A percentile compares a stretch with the other conserved stretches of the same genome.
These are phyloP conservation scores for Saururus chinensis DNA, from an alignment of 164 flowering plant species.

Conservation along the genomic window DNA sequence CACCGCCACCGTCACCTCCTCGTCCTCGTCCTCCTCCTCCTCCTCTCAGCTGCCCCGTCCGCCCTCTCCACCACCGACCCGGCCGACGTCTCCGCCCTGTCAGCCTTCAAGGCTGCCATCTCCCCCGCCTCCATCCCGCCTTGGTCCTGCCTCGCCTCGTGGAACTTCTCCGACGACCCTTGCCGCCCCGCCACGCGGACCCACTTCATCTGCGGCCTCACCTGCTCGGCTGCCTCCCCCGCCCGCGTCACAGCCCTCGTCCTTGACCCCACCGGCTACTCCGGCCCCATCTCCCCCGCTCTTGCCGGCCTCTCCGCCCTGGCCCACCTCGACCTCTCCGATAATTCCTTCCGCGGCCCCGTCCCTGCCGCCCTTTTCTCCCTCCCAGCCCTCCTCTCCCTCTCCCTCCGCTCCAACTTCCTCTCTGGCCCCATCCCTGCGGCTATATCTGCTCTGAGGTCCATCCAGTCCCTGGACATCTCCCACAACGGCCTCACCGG, in stretches of 20 bases:
- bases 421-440: slow-evolving; percentile 53
- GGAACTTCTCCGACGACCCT: slow-evolving; percentile 64
- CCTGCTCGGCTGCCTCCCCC: slow-evolving; percentile 38
- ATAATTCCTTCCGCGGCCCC: slow-evolving; percentile 49
- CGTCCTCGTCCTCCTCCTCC: slow-evolving; percentile 2
- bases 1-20: not conserved
- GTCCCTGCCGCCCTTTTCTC: slow-evolving; percentile 50
- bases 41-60: slow-evolving; percentile 1
- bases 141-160: slow-evolving; percentile 55
- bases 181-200: slow-evolving; percentile 45
- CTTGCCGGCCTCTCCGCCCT: slow-evolving; percentile 52
- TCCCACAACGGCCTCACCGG: slow-evolving; percentile 58
- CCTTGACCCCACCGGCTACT: slow-evolving; percentile 62
- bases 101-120: slow-evolving; percentile 40
- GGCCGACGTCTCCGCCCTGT: too few relatives aligned
- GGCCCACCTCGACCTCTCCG: slow-evolving; percentile 44
- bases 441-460: slow-evolving; percentile 27
- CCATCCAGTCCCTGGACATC: slow-evolving; percentile 43
- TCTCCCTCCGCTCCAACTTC: slow-evolving; percentile 49
- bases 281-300: slow-evolving; percentile 53
- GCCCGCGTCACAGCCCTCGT: slow-evolving; percentile 36
- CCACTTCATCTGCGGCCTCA: slow-evolving; percentile 55
- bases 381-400: slow-evolving; percentile 35
- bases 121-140: slow-evolving; percentile 35
- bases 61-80: slow-evolving; percentile 26